Base-by-base conservation (phyloP, 805 yeast species). In the Tetrapisispora fleetii region DNA sequence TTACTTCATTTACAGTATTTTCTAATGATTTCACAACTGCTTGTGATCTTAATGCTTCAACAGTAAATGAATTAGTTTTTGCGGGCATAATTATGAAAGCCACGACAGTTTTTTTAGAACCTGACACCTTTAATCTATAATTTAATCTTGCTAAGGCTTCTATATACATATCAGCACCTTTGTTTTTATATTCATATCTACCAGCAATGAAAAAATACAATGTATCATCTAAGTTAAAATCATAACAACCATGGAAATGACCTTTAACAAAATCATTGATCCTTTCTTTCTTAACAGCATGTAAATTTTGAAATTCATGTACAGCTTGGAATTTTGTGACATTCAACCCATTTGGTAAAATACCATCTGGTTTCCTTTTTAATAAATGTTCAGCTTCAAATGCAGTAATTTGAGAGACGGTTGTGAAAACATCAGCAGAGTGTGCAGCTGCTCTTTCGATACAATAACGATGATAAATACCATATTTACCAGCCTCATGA, bases 61-160 rank as follows among this genome's bases (percentile, higher is more conserved):
- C 95, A 2, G 98, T 93, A 68, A 88, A 91, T 0, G 97, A 90
- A 59, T 85, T 83, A 49, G 95, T 90, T 46, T 82, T 80, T 17
- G 97, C 98, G 2, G 99, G 99, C 98, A 93, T 93, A 67, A 91
- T 91, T 60, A 91, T 88, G 63, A 91, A 91, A 11, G 98, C 98
- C 40, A 91, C 97, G 19, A 91, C 93, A 0, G 98, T 91, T 75
- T 83, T 85, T 58, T 84, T 86, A 6, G 96, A 85, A 39, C 87
- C 87, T 5, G 79, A 68, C 49, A 79, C 81, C 70, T 93, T 88
- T 62, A 91, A 78, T 51, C 82, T 77, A 67, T 91, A 91, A 69
- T 91, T 91, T 62, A 91, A 77, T 56, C 99, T 76, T 1, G 98
- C 98, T 51, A 91, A 75, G 1, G 95, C 75, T 69, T 91, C 99